These are phyloP conservation scores for Populus davidiana DNA, from an alignment of 345 rosid species.

Conservation along the genomic window DNA sequence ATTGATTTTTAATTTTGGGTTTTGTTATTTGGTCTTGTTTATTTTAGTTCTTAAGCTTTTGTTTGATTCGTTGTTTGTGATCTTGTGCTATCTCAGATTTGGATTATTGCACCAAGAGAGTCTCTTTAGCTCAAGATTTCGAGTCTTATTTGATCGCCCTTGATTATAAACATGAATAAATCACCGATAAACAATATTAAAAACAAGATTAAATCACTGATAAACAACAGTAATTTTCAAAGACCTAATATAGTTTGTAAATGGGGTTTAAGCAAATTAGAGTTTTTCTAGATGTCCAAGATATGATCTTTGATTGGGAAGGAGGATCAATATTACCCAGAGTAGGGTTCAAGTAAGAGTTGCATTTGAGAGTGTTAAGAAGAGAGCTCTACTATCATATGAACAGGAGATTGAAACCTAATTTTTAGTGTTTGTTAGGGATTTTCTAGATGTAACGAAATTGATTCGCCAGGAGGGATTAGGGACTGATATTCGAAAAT, in stretches of 20 bases:
- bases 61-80: neutral
- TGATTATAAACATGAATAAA: too few relatives aligned
- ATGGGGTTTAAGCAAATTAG: neutral
- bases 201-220: too few relatives aligned
- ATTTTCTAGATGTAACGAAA: neutral
- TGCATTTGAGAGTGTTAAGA: neutral
- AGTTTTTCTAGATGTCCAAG: neutral
- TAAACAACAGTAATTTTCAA: neutral
- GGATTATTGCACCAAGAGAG: neutral
- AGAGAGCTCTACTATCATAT: neutral
- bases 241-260: neutral
- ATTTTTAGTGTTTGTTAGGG: neutral
- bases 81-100: neutral
- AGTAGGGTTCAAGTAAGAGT: neutral
- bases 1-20: neutral
- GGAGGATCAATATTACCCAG: neutral
- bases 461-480: neutral
- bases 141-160: neutral
- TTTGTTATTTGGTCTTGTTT: neutral
- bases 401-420: neutral
- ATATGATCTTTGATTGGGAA: neutral
- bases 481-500: neutral
- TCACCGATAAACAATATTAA: too few relatives aligned
- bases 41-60: neutral
- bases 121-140: neutral